Base-by-base conservation (phyloP, 2,329 filamentous ascomycete species). In the Escovopsis sp. region DNA sequence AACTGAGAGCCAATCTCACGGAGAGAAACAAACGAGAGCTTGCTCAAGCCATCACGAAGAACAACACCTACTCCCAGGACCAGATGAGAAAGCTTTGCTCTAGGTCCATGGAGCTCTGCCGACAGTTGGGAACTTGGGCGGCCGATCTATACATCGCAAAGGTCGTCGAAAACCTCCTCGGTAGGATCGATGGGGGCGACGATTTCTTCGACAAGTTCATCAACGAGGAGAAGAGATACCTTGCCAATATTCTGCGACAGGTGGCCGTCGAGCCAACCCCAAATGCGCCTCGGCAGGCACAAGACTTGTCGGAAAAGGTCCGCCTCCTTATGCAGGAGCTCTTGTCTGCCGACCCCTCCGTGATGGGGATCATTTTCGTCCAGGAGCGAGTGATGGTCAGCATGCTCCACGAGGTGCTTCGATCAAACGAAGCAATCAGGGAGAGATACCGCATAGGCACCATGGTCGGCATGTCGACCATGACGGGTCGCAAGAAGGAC, bases 41-140 rank as follows among this genome's bases (percentile, higher is more conserved):
- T 2, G 39, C 49, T 7, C 60, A 58, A 10, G 59, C 61, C 0
- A 42, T 71, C 3, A 44, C 56, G n/a, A 67, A 60, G 35, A 51
- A 62, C 7, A 64, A 70, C 14, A 79, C 75, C 0, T 71, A 65
- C 47, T 62, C 65, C 27, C 69, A 67, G 31, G 64, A 64, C 20
- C 73, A 83, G 47, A 59, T 87, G 48, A 68, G 62, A 41, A 61
- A 62, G 0, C 67, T 87, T 7, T 62, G 63, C 35, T 61, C 63
- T 2, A 73, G 70, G 29, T 65, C 70, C 11, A 37, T 47, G 1
- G 65, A 68, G 12, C 65, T 87, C 1, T 64, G 64, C 16, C 49
- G 53, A 3, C 70, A 81, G 37, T 65, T 87, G 4, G 84, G 84
- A 0, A 48, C 64, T 1, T 88, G 81, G 79, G 80, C 80, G 1